Evolutionary conservation across 1,284 basidiomycete species (phyloP), one percentile per base, ranked within the genome.

Genomic region (Irpex sp.): DNA sequence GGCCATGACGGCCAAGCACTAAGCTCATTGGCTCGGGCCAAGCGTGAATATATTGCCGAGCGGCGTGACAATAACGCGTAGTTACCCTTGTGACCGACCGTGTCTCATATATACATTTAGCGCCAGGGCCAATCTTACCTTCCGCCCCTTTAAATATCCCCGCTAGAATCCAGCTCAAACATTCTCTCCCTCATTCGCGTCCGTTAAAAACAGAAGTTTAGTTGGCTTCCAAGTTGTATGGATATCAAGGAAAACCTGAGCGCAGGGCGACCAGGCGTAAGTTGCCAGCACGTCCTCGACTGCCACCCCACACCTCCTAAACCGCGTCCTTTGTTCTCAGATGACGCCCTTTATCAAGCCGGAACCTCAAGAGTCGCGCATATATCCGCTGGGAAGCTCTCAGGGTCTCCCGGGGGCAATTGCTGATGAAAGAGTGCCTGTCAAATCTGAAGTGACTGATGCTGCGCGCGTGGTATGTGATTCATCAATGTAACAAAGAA

Each of bases 301-400:
- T 8, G 35, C 13, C 26, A 6, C 43, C 36, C 43, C 21, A n/a
- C 6, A 13, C 17, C 37, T 47, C 17, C 55, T 61, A 13, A 21
- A 31, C 35, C 43, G n/a, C 49, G 19, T 56, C 56, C 50, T 46
- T 55, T 60, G 26, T 58, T 56, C 49, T 61, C 57, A 70, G 69
- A 61, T 57, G 47, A 61, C 57, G 47, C 63, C 61, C 50, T 67
- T 66, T 43, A 72, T 82, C 57, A 83, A 83, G 65, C 70, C 76
- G 26, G 81, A 83, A 63, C 80, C 78, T 4, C 70, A 72, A 61
- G 79, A 81, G 7, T 37, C 63, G 33, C 68, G 66, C 13, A 66
- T 76, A 31, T 61, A 71, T 11, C 74, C 72, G 55, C 68, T 73
- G 9, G 62, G 66, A 8, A 64, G 57, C 19, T 72, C 71, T 3